These are phyloP conservation scores for Collybiopsis luxurians DNA, from an alignment of 768 basidiomycete species.

Conservation along the genomic window DNA sequence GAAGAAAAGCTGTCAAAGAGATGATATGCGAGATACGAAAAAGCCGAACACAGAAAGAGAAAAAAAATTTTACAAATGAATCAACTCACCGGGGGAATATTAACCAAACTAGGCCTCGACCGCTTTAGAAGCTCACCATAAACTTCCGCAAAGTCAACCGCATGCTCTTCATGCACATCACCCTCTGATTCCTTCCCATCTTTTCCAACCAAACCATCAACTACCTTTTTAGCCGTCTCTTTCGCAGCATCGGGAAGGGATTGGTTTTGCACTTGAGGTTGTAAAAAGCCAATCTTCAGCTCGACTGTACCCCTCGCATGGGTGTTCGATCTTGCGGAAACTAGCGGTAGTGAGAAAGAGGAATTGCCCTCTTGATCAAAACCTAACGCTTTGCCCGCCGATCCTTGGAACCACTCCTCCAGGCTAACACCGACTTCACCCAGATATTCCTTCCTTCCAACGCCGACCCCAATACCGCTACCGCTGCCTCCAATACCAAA, in stretches of 20 bases:
- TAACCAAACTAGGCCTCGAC: constrained; percentile 64
- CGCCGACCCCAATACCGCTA: constrained; percentile 9
- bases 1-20: too few species aligned
- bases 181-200: constrained; percentile 70
- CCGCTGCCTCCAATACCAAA: constrained; percentile 25
- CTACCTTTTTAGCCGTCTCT: too few species aligned
- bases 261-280: too few species aligned
- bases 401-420: constrained; percentile 73
- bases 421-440: constrained; percentile 80
- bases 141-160: constrained; percentile 57
- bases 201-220: not conserved
- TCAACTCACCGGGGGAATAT: constrained; percentile 69
- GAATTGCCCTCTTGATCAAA: constrained; percentile 69
- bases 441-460: constrained; percentile 30
- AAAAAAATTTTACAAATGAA: not conserved
- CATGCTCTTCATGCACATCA: constrained; percentile 39
- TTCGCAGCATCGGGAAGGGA: too few species aligned
- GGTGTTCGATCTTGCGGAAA: constrained; percentile 41
- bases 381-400: constrained; percentile 36
- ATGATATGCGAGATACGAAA: constrained; percentile 2
- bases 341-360: constrained; percentile 46
- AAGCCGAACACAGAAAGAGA: not conserved
- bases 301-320: constrained; percentile 36
- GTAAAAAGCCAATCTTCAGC: constrained; percentile 47
- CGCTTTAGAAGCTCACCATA: constrained; percentile 63